Conservation (phyloP, 2,329 filamentous ascomycete species). For the Claviceps fusiformis region DNA sequence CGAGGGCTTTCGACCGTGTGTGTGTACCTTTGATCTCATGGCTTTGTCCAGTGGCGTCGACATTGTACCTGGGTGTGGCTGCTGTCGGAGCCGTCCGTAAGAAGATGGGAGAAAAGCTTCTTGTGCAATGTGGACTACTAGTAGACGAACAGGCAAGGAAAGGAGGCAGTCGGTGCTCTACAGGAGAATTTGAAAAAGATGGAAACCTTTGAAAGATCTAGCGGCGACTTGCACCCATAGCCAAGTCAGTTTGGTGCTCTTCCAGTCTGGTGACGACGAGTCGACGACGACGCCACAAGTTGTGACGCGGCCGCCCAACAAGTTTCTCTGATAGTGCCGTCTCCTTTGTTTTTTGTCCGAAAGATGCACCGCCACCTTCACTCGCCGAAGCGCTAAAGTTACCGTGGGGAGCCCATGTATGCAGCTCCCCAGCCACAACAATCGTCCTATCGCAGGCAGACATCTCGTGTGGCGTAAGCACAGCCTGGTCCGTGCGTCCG, state of each 20-base stretch:
- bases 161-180: background rate
- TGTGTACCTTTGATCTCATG: conserved; percentile 51
- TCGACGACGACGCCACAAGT: background rate
- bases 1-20: background rate
- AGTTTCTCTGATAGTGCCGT: too few relatives aligned
- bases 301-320: background rate
- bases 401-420: background rate
- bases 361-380: background rate
- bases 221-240: too few relatives aligned
- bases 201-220: too few relatives aligned
- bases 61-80: conserved; percentile 30
- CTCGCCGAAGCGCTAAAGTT: too few relatives aligned
- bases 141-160: too few relatives aligned
- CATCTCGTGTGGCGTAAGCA: background rate
- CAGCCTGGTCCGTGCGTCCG: conserved; percentile 10
- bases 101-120: too few relatives aligned
- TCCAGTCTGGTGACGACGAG: background rate
- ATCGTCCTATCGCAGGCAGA: too few relatives aligned
- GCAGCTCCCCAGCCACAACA: background rate
- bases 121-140: too few relatives aligned
- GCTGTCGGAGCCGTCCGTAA: background rate
- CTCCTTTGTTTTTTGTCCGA: background rate
- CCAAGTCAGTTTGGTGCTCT: too few relatives aligned
- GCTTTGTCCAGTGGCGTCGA: conserved; percentile 56
- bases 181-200: too few relatives aligned